Evolutionary conservation across 1,139 yeast species (phyloP).

Genomic region (Pichia cactophila): DNA sequence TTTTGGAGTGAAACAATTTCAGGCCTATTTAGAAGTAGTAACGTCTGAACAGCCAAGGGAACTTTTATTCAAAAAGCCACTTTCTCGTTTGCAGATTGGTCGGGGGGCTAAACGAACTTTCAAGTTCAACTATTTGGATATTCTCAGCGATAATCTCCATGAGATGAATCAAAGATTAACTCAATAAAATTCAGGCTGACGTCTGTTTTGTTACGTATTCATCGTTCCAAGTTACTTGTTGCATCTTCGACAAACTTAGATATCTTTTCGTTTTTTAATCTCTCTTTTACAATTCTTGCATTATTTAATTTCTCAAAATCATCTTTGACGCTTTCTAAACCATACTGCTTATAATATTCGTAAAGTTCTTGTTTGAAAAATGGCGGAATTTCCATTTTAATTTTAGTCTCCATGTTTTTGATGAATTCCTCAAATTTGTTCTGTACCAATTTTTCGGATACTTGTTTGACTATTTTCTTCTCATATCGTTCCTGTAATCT

Average conservation of each 20-base stretch:
- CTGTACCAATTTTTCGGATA: conserved; percentile 18
- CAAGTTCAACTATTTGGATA: conserved; percentile 28
- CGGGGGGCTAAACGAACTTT: not conserved
- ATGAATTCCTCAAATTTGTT: conserved; percentile 21
- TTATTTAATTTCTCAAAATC: conserved; percentile 21
- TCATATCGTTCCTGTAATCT: conserved; percentile 21
- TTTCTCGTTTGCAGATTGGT: conserved; percentile 13
- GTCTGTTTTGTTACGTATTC: not conserved
- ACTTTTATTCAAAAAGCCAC: conserved; percentile 23
- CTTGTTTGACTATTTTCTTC: conserved; percentile 16
- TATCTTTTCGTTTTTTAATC: conserved; percentile 9
- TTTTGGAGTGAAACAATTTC: conserved; percentile 37
- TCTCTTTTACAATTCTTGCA: conserved; percentile 18
- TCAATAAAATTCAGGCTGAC: not conserved
- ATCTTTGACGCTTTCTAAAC: conserved; percentile 17
- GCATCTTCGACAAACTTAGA: conserved; percentile 1
- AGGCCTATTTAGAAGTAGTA: conserved; percentile 34
- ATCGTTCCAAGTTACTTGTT: not conserved
- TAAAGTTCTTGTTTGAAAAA: conserved; percentile 23
- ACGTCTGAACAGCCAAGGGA: conserved; percentile 29
- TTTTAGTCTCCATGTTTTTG: conserved; percentile 22
- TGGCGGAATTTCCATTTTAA: conserved; percentile 25
- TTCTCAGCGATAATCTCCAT: conserved; percentile 23
- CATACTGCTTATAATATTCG: conserved; percentile 18
- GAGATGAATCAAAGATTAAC: conserved; percentile 10